phyloP scores from a whole-genome alignment of 2,329 filamentous ascomycete genomes.

The Rachicladosporium sp. region DNA sequence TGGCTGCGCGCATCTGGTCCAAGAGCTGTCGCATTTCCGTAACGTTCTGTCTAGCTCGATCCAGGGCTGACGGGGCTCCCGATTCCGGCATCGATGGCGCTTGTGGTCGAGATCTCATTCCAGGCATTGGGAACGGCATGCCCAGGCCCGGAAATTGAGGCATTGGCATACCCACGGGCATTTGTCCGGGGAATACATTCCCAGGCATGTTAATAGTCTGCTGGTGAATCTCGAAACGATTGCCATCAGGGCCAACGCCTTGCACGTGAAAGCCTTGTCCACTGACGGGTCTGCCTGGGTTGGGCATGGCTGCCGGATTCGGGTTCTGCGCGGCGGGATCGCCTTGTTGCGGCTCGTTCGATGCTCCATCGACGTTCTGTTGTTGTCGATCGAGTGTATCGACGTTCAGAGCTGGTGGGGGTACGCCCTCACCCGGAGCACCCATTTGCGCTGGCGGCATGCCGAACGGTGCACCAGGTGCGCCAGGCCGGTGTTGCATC shows the following conservation, averaged over 20 bases:
- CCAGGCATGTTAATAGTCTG: constrained; percentile 11
- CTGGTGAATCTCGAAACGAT: constrained; percentile 19
- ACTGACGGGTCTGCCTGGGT: constrained; percentile 8
- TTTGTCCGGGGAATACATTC: constrained; percentile 1
- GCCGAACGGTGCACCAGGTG: too few species aligned
- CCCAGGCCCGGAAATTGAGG: constrained; percentile 1
- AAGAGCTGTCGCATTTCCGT: constrained; percentile 20
- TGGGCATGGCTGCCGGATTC: not conserved
- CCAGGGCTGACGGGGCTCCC: constrained; percentile 15
- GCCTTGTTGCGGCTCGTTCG: not conserved
- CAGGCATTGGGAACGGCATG: constrained; percentile 6
- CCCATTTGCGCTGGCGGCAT: too few species aligned
- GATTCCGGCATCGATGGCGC: not conserved
- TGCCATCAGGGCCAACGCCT: constrained; percentile 17
- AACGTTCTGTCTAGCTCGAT: constrained; percentile 20
- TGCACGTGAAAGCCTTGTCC: constrained; percentile 18
- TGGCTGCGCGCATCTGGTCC: constrained; percentile 13
- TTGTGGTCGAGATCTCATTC: constrained; percentile 3
- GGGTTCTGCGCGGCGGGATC: not conserved
- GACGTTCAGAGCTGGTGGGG: too few species aligned
- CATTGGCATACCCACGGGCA: constrained; percentile 2
- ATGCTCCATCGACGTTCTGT: not conserved
- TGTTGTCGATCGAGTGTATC: too few species aligned
- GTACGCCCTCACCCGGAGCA: too few species aligned
- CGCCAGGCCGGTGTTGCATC: not conserved